Evolutionary conservation across 202 grass and related monocot species (phyloP).

Genomic region (Panicum hallii): DNA sequence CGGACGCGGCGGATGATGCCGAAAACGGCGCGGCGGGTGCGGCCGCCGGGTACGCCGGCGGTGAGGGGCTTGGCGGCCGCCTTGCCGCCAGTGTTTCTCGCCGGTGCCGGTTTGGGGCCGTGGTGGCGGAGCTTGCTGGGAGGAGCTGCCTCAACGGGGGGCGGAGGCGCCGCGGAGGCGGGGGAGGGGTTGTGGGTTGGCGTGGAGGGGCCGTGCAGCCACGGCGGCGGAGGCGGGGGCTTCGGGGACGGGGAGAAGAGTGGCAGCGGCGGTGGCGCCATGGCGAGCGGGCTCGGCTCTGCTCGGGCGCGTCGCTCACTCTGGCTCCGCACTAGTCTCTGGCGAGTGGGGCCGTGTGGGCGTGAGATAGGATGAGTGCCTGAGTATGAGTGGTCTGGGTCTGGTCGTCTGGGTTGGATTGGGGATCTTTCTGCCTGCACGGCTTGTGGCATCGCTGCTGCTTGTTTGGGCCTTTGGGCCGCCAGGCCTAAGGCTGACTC

Average conservation of each 20-base stretch:
- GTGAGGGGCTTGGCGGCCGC: constrained; percentile 53
- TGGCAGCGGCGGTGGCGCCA: constrained; percentile 52
- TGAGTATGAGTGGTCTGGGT: constrained; percentile 6
- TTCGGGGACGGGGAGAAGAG: constrained; percentile 56
- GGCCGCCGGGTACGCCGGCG: constrained; percentile 66
- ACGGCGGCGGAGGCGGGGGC: constrained; percentile 48
- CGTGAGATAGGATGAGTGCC: neutral
- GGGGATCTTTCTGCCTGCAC: neutral
- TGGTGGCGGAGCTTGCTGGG: constrained; percentile 26
- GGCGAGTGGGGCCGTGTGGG: neutral
- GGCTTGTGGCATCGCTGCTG: no score
- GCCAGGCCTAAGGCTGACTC: no score
- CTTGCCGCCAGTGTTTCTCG: neutral
- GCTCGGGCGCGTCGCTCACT: constrained; percentile 17
- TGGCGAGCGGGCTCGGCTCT: constrained; percentile 5
- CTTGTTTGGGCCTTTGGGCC: no score
- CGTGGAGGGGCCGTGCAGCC: constrained; percentile 49
- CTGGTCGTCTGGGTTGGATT: neutral
- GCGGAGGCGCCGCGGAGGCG: neutral
- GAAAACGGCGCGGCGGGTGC: constrained; percentile 63
- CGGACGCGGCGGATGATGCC: constrained; percentile 74
- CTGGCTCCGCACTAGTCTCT: neutral
- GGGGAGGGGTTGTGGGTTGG: constrained; percentile 20
- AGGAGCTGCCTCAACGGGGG: neutral
- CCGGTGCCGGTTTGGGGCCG: constrained; percentile 10